phyloP scores from a whole-genome alignment of 2,329 filamentous ascomycete species.

The Colletotrichum chrysophilum region DNA sequence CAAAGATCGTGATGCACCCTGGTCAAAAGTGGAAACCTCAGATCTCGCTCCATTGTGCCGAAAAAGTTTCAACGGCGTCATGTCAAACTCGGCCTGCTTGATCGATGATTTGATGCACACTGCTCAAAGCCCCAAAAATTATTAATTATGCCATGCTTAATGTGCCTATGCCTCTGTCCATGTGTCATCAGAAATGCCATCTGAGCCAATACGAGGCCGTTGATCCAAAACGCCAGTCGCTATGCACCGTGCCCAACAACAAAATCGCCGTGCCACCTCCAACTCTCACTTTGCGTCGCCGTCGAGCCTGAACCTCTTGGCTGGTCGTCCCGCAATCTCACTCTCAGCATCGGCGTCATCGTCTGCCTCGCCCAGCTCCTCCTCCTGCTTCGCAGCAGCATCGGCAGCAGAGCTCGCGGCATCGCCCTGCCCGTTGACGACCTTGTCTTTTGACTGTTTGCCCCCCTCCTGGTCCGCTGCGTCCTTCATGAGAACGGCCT shows the following conservation, averaged over 20 bases:
- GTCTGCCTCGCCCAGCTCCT: conserved; percentile 58
- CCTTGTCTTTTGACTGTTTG: conserved; percentile 35
- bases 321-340: conserved; percentile 26
- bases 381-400: conserved; percentile 42
- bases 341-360: conserved; percentile 47
- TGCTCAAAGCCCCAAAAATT: no score
- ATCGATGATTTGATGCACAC: background rate
- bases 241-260: conserved; percentile 1
- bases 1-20: background rate
- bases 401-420: conserved; percentile 30
- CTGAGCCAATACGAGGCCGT: background rate
- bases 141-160: background rate
- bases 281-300: conserved; percentile 5
- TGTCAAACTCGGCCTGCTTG: background rate
- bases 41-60: background rate
- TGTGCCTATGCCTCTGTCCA: background rate
- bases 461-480: conserved; percentile 48
- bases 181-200: background rate
- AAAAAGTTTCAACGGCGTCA: background rate
- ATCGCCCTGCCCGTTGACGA: conserved; percentile 23
- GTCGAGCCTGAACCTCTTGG: conserved; percentile 11
- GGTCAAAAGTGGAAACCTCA: background rate
- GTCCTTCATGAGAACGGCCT: conserved; percentile 62
- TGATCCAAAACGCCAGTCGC: conserved; percentile 8
- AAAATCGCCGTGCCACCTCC: background rate